phyloP scores from a whole-genome alignment of 345 rosid species.

The Rubroshorea leprosula region DNA sequence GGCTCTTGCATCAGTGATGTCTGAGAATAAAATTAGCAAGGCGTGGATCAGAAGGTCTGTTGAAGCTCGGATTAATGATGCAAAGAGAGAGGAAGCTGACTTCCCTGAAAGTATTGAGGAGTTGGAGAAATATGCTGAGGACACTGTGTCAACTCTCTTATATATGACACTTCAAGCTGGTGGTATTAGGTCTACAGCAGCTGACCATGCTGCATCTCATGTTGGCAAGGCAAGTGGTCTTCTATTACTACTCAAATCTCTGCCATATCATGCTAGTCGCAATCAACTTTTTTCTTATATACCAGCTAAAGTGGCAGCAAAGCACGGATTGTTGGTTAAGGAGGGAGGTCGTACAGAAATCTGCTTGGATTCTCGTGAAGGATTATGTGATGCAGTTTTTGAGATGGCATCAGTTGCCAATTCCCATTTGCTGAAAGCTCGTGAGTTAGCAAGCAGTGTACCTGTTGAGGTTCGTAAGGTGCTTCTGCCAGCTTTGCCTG shows the following conservation, averaged over 20 bases:
- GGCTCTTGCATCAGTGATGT: conserved; percentile 68
- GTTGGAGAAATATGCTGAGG: conserved; percentile 85
- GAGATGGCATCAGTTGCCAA: conserved; percentile 91
- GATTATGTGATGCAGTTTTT: conserved; percentile 56
- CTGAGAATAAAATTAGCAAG: conserved; percentile 59
- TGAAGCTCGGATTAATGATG: conserved; percentile 82
- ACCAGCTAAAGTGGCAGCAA: conserved; percentile 61
- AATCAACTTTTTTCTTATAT: conserved; percentile 64
- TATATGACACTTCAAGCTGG: conserved; percentile 86
- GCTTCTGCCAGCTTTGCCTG: conserved; percentile 73
- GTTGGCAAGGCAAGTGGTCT: conserved; percentile 92
- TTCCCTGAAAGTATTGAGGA: conserved; percentile 64
- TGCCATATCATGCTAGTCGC: conserved; percentile 75
- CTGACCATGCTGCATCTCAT: conserved; percentile 91
- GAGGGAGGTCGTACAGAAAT: conserved; percentile 58
- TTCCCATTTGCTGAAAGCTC: conserved; percentile 75
- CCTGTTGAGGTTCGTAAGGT: conserved; percentile 69
- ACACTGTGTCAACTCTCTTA: conserved; percentile 67
- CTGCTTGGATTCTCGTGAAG: conserved; percentile 54
- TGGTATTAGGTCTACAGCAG: conserved; percentile 66
- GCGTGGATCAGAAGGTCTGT: conserved; percentile 85
- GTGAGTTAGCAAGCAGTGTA: conserved; percentile 53
- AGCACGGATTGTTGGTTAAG: conserved; percentile 61
- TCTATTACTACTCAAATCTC: conserved; percentile 63
- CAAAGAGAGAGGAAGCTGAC: conserved; percentile 52